Base-by-base conservation (phyloP, 768 basidiomycete genomes). In the Pulveroboletus ravenelii region DNA sequence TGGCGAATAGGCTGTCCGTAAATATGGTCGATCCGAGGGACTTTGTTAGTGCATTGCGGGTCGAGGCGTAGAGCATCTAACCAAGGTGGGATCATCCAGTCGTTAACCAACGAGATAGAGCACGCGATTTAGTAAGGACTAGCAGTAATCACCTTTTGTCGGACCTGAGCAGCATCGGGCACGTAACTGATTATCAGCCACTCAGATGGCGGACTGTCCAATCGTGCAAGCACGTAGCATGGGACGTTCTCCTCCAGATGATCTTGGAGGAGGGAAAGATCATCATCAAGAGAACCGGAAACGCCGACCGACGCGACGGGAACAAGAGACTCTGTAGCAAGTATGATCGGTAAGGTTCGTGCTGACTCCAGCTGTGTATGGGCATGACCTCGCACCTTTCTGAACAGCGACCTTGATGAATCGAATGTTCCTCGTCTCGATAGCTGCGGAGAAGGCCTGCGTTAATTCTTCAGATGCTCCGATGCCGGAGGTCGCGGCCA, bases 21-120 rank as follows among this genome's bases (percentile, higher is more conserved):
- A 93, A 89, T 30, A 79, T 66, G 15, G 80, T 73, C 3, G 91
- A 84, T 39, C 89, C 89, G 4, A 94, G 75, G n/a, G 77, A 72
- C 65, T 80, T 89, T 27, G 82, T 74, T 18, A 93, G 75, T 15
- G 82, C 75, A 20, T 75, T 73, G 39, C 89, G 81, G 1, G 85
- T 84, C 3, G 91, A 85, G 18, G 92, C 89, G 67, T 93, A 93
- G 31, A 94, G 74, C 90, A 93, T 94, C 89, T 93, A 32, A 8
- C 36, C 27, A 47, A 10, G 20, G 5, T 2, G 46, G 32, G n/a
- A 27, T 39, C 25, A 35, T 43, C 38, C 34, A 41, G 41, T 41
- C 38, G 18, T 42, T 17, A 12, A 48, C 48, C 10, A 13, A 44
- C 20, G 38, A 12, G 37, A 35, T n/a, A 7, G 10, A 15, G 1